phyloP scores from a whole-genome alignment of 2,329 filamentous ascomycete species.

The Aspergillus carbonarius region DNA sequence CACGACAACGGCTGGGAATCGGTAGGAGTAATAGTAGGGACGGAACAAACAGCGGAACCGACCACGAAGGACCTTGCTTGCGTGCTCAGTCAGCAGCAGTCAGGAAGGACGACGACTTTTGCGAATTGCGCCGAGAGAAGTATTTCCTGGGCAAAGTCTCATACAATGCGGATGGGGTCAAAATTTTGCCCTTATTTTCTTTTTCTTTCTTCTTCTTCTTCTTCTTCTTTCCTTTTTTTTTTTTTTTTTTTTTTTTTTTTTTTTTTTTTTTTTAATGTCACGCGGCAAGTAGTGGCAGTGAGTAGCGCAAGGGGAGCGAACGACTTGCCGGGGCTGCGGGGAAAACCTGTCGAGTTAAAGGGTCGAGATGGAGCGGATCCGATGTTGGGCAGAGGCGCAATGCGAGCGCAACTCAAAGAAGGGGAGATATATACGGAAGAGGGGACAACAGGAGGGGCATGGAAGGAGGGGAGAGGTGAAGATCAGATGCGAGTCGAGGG shows the following conservation, averaged over 20 bases:
- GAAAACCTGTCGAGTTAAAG: conserved; percentile 6
- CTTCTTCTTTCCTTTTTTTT: background rate
- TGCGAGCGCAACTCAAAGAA: background rate
- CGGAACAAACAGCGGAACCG: conserved; percentile 5
- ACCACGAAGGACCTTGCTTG: background rate
- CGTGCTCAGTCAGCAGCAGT: background rate
- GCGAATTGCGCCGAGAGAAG: background rate
- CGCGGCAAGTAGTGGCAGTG: background rate
- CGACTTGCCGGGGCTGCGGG: conserved; percentile 14
- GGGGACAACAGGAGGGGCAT: background rate
- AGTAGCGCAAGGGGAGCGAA: conserved; percentile 12
- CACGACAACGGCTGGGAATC: background rate
- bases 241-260: background rate
- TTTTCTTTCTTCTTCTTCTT: background rate
- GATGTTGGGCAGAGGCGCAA: background rate
- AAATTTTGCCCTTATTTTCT: background rate
- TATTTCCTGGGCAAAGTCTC: background rate
- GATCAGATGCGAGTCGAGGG: background rate
- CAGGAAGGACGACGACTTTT: background rate
- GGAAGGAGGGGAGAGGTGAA: background rate
- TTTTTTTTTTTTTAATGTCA: background rate
- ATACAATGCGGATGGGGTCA: background rate
- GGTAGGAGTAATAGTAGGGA: background rate
- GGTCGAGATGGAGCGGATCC: background rate
- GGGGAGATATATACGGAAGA: background rate